Evolutionary conservation across 495 filamentous ascomycete species (phyloP), one percentile per base, ranked within the genome.

Genomic region (Aspergillus bridgeri): DNA sequence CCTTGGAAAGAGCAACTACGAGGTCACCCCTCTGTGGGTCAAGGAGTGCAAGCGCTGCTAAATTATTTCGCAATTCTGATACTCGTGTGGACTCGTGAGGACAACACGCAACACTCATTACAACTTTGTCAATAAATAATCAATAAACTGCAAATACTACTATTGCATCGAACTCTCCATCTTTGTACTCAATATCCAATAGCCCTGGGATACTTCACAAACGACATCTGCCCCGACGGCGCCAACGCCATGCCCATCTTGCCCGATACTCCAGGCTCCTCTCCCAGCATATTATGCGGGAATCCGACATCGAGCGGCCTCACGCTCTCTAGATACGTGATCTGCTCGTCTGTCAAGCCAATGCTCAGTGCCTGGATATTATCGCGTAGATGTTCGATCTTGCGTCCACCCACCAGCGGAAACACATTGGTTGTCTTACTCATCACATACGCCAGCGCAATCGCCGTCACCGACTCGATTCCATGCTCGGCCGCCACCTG

Each of bases 351-450:
- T 6, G 76, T 79, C 43, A 89, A 66, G 0, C 68, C 67, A 27
- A 89, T 73, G 0, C 56, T 69, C 48, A 90, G 65, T 0, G 81
- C 83, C 60, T 83, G 72, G 51, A 89, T 84, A 49, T 89, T 90
- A 45, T 78, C 79, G 55, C 81, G 74, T 20, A 89, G 65, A 63
- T 90, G 84, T 63, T 84, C 81, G 48, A 88, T 65, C 66, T 84
- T 89, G 9, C 85, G 69, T 3, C 83, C 83, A 15, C 89, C 89
- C 21, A 90, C 78, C 53, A 92, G 84, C 8, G 89, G 89, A 69
- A 90, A 92, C 22, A 90, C 86, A 60, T 91, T 87, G 0, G 88
- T 84, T 13, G 86, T 75, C 69, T 91, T 91, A 67, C 82, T 78
- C 68, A 85, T 79, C 5, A 92, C 84, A 68, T 92, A 92, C 3